A percentile compares a stretch with the other conserved stretches of the same genome.
Evolutionary conservation across 352 stramenopile genomes (phyloP).

Genomic region (Phytopythium montanum): DNA sequence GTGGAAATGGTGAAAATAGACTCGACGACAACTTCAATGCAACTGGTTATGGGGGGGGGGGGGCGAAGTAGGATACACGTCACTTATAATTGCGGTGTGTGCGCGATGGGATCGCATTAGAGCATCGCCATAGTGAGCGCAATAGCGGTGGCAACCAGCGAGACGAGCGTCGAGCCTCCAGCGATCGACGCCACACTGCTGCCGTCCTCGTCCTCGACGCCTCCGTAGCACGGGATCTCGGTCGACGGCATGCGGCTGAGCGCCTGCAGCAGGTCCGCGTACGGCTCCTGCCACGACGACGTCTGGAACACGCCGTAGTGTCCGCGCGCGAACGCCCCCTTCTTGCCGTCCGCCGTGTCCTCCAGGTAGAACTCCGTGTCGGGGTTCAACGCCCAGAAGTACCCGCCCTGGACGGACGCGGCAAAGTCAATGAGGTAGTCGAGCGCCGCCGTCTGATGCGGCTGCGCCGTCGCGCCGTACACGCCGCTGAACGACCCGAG

Average conservation of each 20-base stretch:
- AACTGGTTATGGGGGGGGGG: too few species aligned
- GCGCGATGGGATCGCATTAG: background rate
- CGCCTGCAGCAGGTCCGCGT: conserved; percentile 43
- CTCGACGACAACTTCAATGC: too few species aligned
- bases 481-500: conserved; percentile 63
- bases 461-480: conserved; percentile 38
- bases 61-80: too few species aligned
- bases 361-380: conserved; percentile 58
- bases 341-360: conserved; percentile 36
- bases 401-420: conserved; percentile 43
- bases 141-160: background rate
- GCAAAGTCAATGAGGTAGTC: conserved; percentile 65
- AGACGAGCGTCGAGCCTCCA: background rate
- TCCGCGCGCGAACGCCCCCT: conserved; percentile 41
- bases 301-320: conserved; percentile 60
- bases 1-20: too few species aligned
- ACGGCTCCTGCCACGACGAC: conserved; percentile 47
- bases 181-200: background rate
- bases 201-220: conserved; percentile 9
- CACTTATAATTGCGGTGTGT: too few species aligned
- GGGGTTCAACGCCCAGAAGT: conserved; percentile 66
- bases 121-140: background rate
- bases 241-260: conserved; percentile 37
- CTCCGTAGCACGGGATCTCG: conserved; percentile 60
- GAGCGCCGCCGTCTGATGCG: conserved; percentile 49